phyloP scores from a whole-genome alignment of 1,284 basidiomycete genomes.

The Rhodotorula mucilaginosa region DNA sequence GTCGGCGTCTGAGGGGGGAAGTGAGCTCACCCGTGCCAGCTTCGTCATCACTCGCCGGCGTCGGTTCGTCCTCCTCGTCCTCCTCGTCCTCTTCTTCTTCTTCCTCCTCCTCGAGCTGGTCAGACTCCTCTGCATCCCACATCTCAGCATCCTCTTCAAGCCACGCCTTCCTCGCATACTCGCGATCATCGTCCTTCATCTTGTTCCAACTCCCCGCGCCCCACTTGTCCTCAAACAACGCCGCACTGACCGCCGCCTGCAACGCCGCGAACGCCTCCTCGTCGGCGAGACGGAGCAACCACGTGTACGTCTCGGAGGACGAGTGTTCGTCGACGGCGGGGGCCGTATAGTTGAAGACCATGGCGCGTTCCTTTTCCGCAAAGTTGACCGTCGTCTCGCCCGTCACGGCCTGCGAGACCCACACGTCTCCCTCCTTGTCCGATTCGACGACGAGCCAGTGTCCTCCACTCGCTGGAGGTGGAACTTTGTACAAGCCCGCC shows the following conservation, averaged over 20 bases:
- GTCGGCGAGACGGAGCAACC: constrained; percentile 37
- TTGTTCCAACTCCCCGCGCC: constrained; percentile 42
- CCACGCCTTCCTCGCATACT: constrained; percentile 49
- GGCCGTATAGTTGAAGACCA: constrained; percentile 42
- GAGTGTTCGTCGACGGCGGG: constrained; percentile 8
- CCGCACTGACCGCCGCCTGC: constrained; percentile 68
- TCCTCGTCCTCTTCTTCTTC: constrained; percentile 55
- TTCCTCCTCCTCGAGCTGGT: constrained; percentile 50
- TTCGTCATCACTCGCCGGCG: constrained; percentile 59
- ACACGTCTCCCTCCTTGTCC: constrained; percentile 55
- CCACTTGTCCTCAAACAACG: constrained; percentile 64
- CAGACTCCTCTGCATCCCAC: constrained; percentile 51
- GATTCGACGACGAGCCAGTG: constrained; percentile 59
- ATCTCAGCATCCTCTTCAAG: constrained; percentile 35
- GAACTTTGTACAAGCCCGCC: constrained; percentile 49
- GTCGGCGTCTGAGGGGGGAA: background rate
- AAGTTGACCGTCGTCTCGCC: constrained; percentile 69
- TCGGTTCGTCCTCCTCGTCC: constrained; percentile 61
- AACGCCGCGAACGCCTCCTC: constrained; percentile 25
- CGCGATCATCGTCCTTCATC: constrained; percentile 61
- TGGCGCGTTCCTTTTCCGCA: constrained; percentile 49
- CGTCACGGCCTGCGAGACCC: constrained; percentile 49
- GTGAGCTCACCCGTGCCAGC: constrained; percentile 56
- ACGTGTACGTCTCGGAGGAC: constrained; percentile 36
- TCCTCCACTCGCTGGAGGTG: constrained; percentile 3